Conservation (phyloP, 73 alveolate genomes). For the Paramecium bursaria region DNA sequence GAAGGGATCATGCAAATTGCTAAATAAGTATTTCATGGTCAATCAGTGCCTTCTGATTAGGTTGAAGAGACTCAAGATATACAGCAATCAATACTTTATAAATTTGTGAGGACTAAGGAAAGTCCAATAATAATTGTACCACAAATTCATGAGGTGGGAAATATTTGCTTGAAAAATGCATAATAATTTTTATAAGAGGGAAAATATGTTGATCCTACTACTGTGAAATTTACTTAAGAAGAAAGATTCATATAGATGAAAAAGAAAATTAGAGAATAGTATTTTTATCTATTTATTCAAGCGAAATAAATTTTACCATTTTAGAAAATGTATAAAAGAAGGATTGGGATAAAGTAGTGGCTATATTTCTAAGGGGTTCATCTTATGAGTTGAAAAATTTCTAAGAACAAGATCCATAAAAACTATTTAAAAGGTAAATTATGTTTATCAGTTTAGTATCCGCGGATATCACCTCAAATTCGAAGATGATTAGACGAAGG, state of each 20-base stretch:
- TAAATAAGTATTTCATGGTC: background rate
- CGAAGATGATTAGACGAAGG: conserved; percentile 69
- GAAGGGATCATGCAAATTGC: conserved; percentile 22
- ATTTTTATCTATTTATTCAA: background rate
- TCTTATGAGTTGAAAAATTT: conserved; percentile 77
- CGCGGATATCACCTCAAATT: conserved; percentile 75
- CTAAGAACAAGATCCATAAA: conserved; percentile 63
- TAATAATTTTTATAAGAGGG: conserved; percentile 73
- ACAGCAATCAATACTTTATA: background rate
- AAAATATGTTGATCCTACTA: conserved; percentile 64
- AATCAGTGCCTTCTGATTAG: conserved; percentile 7
- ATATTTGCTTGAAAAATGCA: conserved; percentile 72
- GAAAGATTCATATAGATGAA: background rate
- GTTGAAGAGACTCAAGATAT: conserved; percentile 5
- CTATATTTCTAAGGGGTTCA: conserved; percentile 74
- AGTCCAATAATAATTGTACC: conserved; percentile 82
- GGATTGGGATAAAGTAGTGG: conserved; percentile 74
- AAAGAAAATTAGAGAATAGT: conserved; percentile 48
- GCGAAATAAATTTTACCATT: no score
- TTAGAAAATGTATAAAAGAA: no score
- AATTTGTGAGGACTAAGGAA: conserved; percentile 52
- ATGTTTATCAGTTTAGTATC: conserved; percentile 27
- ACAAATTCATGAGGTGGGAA: conserved; percentile 65
- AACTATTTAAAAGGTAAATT: conserved; percentile 60
- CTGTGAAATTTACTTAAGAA: conserved; percentile 27